phyloP scores from a whole-genome alignment of 352 stramenopile species.

The Salisapilia sapeloensis region DNA sequence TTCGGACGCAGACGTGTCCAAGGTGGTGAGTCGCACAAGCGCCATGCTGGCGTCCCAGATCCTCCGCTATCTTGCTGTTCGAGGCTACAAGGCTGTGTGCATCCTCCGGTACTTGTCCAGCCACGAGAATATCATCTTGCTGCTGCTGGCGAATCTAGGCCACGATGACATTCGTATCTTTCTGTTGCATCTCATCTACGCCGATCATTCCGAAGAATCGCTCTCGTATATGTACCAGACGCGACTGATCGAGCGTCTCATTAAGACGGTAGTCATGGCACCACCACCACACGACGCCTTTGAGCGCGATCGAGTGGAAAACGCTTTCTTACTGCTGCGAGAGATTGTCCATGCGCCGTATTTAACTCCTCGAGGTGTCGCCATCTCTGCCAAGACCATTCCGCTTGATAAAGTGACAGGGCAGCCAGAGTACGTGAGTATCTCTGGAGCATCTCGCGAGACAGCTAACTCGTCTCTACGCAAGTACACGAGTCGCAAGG shows the following conservation, averaged over 20 bases:
- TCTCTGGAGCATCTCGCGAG: slow-evolving; percentile 67
- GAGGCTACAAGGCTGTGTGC: slow-evolving; percentile 56
- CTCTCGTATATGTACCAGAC: slow-evolving; percentile 58
- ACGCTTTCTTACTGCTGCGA: slow-evolving; percentile 59
- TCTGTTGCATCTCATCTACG: slow-evolving; percentile 67
- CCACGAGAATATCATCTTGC: slow-evolving; percentile 34
- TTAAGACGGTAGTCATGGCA: slow-evolving; percentile 62
- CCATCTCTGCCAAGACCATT: slow-evolving; percentile 78
- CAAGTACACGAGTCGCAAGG: slow-evolving; percentile 77
- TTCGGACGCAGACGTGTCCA: slow-evolving; percentile 6
- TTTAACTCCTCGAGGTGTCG: slow-evolving; percentile 55
- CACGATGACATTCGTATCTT: slow-evolving; percentile 68
- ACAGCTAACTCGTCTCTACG: slow-evolving; percentile 66
- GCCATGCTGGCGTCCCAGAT: slow-evolving; percentile 71
- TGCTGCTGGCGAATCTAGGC: slow-evolving; percentile 64
- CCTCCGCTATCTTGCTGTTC: slow-evolving; percentile 63
- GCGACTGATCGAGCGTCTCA: slow-evolving; percentile 54
- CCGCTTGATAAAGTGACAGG: slow-evolving; percentile 72
- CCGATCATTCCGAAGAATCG: slow-evolving; percentile 58
- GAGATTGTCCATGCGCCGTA: slow-evolving; percentile 75
- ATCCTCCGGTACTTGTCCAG: slow-evolving; percentile 52
- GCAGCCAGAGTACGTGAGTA: slow-evolving; percentile 76
- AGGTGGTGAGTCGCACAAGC: slow-evolving; percentile 2
- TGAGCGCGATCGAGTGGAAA: slow-evolving; percentile 62
- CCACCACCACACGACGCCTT: slow-evolving; percentile 50